phyloP scores from a whole-genome alignment of 768 basidiomycete species.

The Xerocomellus chrysenteron region DNA sequence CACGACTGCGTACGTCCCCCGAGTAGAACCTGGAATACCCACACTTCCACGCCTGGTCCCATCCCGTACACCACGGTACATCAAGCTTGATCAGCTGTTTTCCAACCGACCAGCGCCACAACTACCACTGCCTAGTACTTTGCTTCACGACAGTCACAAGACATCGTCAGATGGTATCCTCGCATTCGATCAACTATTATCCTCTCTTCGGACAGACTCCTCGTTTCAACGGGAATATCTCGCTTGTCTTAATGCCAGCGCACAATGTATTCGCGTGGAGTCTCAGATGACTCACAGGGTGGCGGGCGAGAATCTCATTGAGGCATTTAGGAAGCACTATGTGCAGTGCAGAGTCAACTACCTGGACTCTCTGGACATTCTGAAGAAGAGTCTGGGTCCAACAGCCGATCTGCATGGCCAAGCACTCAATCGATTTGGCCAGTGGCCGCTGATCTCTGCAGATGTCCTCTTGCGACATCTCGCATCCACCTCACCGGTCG shows the following conservation, averaged over 20 bases:
- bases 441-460: neutral
- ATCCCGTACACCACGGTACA: neutral
- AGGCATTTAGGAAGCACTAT: neutral
- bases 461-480: neutral
- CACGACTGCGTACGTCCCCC: no score
- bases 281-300: neutral
- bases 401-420: conserved; percentile 7
- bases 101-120: neutral
- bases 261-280: neutral
- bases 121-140: neutral
- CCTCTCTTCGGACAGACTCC: neutral
- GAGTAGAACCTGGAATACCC: neutral
- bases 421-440: neutral
- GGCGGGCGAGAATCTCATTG: neutral
- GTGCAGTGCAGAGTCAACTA: neutral
- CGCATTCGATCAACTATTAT: neutral
- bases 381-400: neutral
- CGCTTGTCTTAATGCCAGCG: neutral
- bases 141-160: neutral
- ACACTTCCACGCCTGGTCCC: no score
- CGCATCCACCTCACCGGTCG: neutral
- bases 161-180: neutral
- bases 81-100: neutral
- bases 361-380: neutral
- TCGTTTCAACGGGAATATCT: neutral